Percentiles rank a stretch among this genome's conserved stretches.
Conservation (phyloP, 2,329 filamentous ascomycete genomes). For the Chaetothyriales sp. region DNA sequence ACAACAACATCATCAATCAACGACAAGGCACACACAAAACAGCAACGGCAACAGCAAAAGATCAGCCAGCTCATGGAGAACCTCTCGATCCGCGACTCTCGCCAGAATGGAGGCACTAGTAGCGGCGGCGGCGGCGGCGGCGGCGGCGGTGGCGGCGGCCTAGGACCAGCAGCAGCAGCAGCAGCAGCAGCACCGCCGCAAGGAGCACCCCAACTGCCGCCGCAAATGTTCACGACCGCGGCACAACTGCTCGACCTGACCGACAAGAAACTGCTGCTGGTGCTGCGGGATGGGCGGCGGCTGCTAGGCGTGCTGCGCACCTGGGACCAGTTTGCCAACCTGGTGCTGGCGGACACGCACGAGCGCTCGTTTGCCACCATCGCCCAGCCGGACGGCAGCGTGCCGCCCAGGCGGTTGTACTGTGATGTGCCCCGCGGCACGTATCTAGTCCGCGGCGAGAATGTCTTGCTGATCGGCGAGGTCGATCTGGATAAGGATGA, state of each 20-base stretch:
- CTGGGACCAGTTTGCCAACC: conserved; percentile 97
- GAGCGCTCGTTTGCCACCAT: conserved; percentile 59
- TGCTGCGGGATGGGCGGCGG: conserved; percentile 85
- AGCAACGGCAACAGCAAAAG: no score
- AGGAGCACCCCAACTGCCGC: conserved; percentile 37
- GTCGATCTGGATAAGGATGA: conserved; percentile 96
- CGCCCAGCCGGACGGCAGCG: conserved; percentile 3
- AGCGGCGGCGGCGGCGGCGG: no score
- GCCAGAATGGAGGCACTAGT: neutral
- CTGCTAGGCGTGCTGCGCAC: conserved; percentile 81
- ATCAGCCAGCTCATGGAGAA: neutral
- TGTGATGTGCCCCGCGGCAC: conserved; percentile 75
- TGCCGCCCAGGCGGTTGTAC: conserved; percentile 45
- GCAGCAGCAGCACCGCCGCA: conserved; percentile 16
- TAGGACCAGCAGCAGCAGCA: neutral
- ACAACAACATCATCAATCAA: no score
- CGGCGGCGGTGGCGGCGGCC: no score
- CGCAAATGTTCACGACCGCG: conserved; percentile 97
- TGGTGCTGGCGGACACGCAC: conserved; percentile 82
- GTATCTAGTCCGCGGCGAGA: conserved; percentile 87
- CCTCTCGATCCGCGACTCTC: neutral
- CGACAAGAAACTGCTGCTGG: conserved; percentile 91
- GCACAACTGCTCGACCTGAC: conserved; percentile 90
- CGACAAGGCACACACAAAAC: no score
- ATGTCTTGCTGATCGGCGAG: conserved; percentile 88